phyloP scores from a whole-genome alignment of 495 filamentous ascomycete species.

The Penicillium bovifimosum region DNA sequence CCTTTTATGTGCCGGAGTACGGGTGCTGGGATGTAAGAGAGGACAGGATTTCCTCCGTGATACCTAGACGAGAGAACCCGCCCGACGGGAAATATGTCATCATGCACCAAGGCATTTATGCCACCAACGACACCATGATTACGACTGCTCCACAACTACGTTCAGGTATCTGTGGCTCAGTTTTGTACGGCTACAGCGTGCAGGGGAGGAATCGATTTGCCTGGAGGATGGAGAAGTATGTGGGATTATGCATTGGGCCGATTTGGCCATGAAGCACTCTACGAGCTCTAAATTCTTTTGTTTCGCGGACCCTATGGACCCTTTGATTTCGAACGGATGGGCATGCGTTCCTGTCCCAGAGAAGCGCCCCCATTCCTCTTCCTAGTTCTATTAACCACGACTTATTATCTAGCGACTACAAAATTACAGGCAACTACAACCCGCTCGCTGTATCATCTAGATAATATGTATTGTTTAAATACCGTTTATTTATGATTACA shows the following conservation, averaged over 20 bases:
- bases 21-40: neutral
- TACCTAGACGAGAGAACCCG: neutral
- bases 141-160: neutral
- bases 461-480: no score
- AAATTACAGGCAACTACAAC: no score
- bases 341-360: neutral
- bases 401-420: no score
- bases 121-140: neutral
- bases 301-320: neutral
- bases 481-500: no score
- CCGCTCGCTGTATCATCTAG: no score
- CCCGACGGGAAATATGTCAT: neutral
- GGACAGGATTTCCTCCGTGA: neutral
- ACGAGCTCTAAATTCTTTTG: neutral
- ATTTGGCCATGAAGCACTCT: neutral
- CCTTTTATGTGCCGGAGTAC: neutral
- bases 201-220: neutral
- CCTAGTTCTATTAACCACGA: no score
- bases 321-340: neutral
- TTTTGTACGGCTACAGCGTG: neutral
- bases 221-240: neutral
- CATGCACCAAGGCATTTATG: neutral
- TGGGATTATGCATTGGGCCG: neutral
- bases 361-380: no score
- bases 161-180: neutral